These are phyloP conservation scores for Fraxinus latifolia DNA, from an alignment of 305 asterid genomes.

Conservation along the genomic window DNA sequence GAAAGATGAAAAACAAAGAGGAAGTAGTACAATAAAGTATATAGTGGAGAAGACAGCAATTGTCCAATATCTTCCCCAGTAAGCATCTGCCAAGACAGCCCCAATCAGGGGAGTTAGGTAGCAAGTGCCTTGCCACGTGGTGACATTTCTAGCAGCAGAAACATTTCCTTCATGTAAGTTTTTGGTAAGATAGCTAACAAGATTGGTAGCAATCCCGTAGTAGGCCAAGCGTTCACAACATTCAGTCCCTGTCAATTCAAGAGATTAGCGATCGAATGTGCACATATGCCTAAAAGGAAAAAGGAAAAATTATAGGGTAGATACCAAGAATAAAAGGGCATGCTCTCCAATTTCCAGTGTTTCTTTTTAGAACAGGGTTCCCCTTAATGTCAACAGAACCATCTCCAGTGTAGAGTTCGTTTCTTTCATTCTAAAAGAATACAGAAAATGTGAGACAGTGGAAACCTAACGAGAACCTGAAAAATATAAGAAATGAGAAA, in stretches of 20 bases:
- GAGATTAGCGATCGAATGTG: conserved; percentile 17
- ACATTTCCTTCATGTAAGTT: conserved; percentile 86
- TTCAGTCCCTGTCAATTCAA: conserved; percentile 65
- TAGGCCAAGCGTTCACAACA: conserved; percentile 95
- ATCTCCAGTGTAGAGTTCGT: conserved; percentile 65
- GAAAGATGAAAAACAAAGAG: background rate
- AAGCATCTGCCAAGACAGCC: conserved; percentile 93
- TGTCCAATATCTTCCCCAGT: conserved; percentile 99
- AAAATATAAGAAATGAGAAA: background rate
- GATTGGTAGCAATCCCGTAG: conserved; percentile 90
- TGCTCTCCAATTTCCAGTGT: conserved; percentile 96
- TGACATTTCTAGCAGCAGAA: conserved; percentile 88
- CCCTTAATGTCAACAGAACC: conserved; percentile 96
- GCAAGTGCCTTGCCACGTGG: conserved; percentile 98
- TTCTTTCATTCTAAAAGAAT: conserved; percentile 42
- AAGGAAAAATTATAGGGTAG: background rate
- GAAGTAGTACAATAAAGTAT: conserved; percentile 66
- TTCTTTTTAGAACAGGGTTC: conserved; percentile 72
- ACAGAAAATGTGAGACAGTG: background rate
- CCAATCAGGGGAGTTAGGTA: conserved; percentile 91
- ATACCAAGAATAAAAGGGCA: conserved; percentile 94
- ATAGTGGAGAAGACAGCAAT: conserved; percentile 88
- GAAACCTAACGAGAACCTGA: background rate
- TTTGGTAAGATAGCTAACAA: conserved; percentile 84
- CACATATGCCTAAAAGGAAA: background rate